Evolutionary conservation across 2,329 filamentous ascomycete species (phyloP).

Genomic region (Paecilomyces sp.): DNA sequence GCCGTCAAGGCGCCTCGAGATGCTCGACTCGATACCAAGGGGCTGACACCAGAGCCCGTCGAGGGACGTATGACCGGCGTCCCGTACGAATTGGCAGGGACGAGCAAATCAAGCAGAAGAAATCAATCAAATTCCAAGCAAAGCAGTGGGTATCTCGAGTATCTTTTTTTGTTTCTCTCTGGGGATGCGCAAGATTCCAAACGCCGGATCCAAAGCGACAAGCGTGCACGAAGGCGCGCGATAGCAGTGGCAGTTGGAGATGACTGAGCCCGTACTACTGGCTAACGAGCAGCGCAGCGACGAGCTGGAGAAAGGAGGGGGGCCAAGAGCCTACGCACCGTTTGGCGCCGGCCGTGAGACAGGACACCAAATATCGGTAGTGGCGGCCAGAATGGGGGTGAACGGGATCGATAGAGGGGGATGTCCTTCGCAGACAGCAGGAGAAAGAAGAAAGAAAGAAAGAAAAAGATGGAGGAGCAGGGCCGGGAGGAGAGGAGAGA

Average conservation of each 20-base stretch:
- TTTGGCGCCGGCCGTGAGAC: constrained; percentile 40
- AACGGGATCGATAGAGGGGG: constrained; percentile 17
- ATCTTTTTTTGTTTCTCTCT: constrained; percentile 14
- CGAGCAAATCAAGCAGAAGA: constrained; percentile 16
- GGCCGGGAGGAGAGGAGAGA: constrained; percentile 1
- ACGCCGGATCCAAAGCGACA: constrained; percentile 14
- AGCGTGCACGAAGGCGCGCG: background rate
- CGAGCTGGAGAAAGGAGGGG: constrained; percentile 15
- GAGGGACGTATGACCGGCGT: background rate
- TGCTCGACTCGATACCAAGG: background rate
- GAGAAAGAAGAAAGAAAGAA: constrained; percentile 6
- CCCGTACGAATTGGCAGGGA: constrained; percentile 13
- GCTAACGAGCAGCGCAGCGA: constrained; percentile 5
- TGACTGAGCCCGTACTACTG: constrained; percentile 3
- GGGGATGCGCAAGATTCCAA: constrained; percentile 16
- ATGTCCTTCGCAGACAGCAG: constrained; percentile 7
- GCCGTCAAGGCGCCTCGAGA: constrained; percentile 5
- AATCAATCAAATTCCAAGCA: constrained; percentile 17
- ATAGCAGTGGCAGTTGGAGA: constrained; percentile 6
- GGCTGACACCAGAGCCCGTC: background rate
- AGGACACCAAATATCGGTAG: constrained; percentile 40
- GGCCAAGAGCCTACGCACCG: constrained; percentile 40
- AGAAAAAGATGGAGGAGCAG: constrained; percentile 6
- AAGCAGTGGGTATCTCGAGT: constrained; percentile 28
- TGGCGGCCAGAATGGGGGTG: constrained; percentile 33